Percentiles rank a stretch among this genome's conserved stretches.
These are phyloP conservation scores for Diospyros lotus DNA, from an alignment of 148 eudicot genomes.

Conservation along the genomic window DNA sequence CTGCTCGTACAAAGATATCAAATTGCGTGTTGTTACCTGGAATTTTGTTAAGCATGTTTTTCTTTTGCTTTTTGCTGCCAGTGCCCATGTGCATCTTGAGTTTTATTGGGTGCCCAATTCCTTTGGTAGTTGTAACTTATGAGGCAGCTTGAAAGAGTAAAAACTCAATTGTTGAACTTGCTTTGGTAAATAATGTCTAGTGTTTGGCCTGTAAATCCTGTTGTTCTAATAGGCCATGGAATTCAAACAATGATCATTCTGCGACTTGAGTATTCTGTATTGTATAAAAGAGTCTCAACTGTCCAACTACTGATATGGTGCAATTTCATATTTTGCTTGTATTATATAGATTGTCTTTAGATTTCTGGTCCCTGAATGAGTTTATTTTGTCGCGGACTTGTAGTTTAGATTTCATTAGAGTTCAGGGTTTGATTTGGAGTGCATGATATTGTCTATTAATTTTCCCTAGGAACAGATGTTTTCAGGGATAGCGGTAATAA, in stretches of 20 bases:
- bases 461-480: neutral
- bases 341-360: neutral
- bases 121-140: neutral
- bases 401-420: neutral
- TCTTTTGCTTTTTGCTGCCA: neutral
- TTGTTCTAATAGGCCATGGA: neutral
- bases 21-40: neutral
- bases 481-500: too few species aligned
- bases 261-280: neutral
- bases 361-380: neutral
- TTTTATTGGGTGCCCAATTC: neutral
- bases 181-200: neutral
- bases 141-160: neutral
- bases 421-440: neutral
- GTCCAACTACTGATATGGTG: neutral
- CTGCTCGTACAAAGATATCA: neutral
- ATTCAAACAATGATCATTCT: neutral
- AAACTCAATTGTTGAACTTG: neutral
- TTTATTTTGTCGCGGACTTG: neutral
- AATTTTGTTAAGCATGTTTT: neutral
- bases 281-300: neutral
- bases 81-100: neutral
- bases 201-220: neutral
- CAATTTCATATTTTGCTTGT: neutral
- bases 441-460: too few species aligned